These are phyloP conservation scores for Sporothrix inflata DNA, from an alignment of 2,329 filamentous ascomycete species.

Conservation along the genomic window DNA sequence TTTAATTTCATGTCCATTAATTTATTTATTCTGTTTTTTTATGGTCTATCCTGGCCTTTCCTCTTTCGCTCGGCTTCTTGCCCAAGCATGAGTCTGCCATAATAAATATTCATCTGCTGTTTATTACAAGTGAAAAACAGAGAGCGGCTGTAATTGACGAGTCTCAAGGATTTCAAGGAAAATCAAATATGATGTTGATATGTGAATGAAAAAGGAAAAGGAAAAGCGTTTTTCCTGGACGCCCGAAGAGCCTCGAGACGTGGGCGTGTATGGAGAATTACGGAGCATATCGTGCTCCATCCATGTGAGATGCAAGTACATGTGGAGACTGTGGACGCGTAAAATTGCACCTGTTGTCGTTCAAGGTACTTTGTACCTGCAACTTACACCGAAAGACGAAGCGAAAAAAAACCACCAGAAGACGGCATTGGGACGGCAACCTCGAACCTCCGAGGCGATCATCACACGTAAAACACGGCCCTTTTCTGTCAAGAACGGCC, in stretches of 20 bases:
- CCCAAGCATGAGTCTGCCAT: neutral
- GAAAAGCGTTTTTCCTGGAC: neutral
- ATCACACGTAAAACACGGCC: slow-evolving; percentile 12
- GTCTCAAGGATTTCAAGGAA: neutral
- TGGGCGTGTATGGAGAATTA: neutral
- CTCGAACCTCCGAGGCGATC: slow-evolving; percentile 6
- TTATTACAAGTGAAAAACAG: neutral
- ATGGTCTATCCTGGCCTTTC: neutral
- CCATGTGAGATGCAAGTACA: neutral
- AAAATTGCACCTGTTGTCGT: neutral
- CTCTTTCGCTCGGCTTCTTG: neutral
- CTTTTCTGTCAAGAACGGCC: neutral
- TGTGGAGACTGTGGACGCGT: neutral
- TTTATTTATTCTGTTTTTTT: too few relatives aligned
- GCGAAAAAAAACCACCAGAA: neutral
- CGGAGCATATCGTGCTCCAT: neutral
- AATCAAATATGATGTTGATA: neutral
- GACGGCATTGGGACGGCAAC: neutral
- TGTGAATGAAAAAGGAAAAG: neutral
- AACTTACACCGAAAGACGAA: slow-evolving; percentile 1
- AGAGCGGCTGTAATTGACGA: too few relatives aligned
- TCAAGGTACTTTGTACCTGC: neutral
- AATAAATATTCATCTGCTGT: neutral
- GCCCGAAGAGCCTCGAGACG: neutral
- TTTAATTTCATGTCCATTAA: neutral